Conservation (phyloP, 1,284 basidiomycete genomes). For the Rhodotorula sp. region DNA sequence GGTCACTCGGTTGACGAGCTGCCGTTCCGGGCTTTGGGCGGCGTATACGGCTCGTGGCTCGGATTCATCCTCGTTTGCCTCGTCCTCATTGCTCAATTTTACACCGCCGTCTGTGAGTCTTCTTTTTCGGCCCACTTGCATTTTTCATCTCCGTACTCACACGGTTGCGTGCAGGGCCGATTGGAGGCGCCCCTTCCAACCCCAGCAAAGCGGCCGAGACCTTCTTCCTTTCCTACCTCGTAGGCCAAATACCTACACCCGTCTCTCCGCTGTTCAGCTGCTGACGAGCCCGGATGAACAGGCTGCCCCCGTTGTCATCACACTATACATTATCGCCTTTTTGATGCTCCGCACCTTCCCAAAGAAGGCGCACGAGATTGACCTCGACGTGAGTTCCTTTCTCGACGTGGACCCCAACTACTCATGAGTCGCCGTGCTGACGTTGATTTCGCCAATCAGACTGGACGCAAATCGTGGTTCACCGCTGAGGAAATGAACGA, state of each 20-base stretch:
- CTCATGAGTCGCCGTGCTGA: too few relatives aligned
- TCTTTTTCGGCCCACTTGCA: neutral
- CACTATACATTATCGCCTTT: conserved; percentile 47
- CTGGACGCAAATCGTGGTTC: conserved; percentile 52
- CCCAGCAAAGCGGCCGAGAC: conserved; percentile 44
- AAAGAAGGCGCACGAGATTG: conserved; percentile 49
- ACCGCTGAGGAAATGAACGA: conserved; percentile 49
- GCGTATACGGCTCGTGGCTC: conserved; percentile 52
- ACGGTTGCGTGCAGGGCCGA: conserved; percentile 43
- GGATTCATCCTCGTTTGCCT: conserved; percentile 49
- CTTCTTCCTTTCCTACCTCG: conserved; percentile 55
- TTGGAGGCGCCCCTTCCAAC: conserved; percentile 41
- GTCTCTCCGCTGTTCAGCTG: neutral
- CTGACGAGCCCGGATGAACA: neutral
- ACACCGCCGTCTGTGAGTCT: conserved; percentile 28
- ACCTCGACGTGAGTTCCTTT: conserved; percentile 46
- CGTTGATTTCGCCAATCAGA: conserved; percentile 18
- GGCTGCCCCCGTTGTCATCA: conserved; percentile 45
- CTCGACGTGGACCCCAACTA: neutral
- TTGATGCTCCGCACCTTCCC: conserved; percentile 50
- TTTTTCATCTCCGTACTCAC: conserved; percentile 14
- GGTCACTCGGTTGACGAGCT: conserved; percentile 54
- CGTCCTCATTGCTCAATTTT: conserved; percentile 49
- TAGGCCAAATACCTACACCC: neutral
- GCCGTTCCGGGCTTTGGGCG: conserved; percentile 54